phyloP scores from a whole-genome alignment of 2,329 filamentous ascomycete genomes.

The Davidsoniella eucalypti region DNA sequence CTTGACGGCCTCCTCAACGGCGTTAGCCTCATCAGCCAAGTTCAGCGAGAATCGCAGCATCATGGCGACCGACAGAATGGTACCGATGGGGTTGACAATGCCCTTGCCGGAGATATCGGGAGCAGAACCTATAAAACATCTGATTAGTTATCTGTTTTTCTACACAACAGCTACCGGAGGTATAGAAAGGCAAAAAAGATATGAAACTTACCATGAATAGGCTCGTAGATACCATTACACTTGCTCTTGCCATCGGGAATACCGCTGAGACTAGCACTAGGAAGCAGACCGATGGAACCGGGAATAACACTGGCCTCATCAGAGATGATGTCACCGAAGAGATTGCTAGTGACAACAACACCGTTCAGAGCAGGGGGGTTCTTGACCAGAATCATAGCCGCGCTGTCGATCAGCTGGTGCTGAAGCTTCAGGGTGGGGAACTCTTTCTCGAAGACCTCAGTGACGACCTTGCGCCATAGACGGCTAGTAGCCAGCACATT shows the following conservation, averaged over 20 bases:
- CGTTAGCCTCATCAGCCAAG: conserved; percentile 57
- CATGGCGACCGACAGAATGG: conserved; percentile 85
- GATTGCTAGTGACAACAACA: conserved; percentile 78
- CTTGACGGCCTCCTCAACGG: conserved; percentile 67
- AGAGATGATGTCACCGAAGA: conserved; percentile 91
- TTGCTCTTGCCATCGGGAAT: conserved; percentile 71
- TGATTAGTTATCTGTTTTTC: no score
- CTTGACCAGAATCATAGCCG: conserved; percentile 97
- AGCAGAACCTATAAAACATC: conserved; percentile 46
- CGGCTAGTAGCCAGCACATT: conserved; percentile 85
- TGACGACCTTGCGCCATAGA: conserved; percentile 76
- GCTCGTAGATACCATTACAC: conserved; percentile 93
- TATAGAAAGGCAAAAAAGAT: not conserved
- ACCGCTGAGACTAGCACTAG: conserved; percentile 71
- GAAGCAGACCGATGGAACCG: conserved; percentile 73
- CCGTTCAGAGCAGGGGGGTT: conserved; percentile 78
- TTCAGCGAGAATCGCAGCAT: conserved; percentile 87
- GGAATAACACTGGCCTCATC: conserved; percentile 93
- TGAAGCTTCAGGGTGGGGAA: conserved; percentile 72
- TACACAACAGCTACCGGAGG: no score
- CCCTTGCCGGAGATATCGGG: conserved; percentile 87
- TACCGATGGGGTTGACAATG: conserved; percentile 71
- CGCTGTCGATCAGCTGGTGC: conserved; percentile 87
- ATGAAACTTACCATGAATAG: conserved; percentile 61
- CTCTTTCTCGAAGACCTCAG: conserved; percentile 70